Evolutionary conservation across 345 rosid genomes (phyloP).

Genomic region (Salix brachista): DNA sequence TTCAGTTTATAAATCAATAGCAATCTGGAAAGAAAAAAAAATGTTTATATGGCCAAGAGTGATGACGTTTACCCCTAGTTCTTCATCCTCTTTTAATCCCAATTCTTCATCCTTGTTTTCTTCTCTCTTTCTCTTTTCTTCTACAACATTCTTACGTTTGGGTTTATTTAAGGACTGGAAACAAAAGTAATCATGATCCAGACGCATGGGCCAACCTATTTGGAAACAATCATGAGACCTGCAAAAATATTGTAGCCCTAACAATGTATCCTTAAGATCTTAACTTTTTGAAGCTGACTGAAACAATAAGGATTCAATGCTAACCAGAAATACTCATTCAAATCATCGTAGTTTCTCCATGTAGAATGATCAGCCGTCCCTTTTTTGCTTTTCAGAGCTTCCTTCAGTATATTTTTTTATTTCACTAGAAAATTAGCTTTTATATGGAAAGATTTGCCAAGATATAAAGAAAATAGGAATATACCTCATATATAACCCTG

Average conservation of each 20-base stretch:
- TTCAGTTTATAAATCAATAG: constrained; percentile 19
- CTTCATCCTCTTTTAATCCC: constrained; percentile 19
- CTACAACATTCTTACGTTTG: constrained; percentile 21
- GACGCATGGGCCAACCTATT: constrained; percentile 88
- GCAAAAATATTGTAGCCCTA: constrained; percentile 23
- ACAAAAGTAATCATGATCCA: constrained; percentile 64
- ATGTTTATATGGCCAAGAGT: background rate
- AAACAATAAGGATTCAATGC: constrained; percentile 12
- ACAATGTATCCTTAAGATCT: constrained; percentile 3
- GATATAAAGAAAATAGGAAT: constrained; percentile 12
- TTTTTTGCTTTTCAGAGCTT: constrained; percentile 68
- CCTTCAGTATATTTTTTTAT: constrained; percentile 44
- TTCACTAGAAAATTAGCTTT: constrained; percentile 20
- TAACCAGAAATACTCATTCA: constrained; percentile 90
- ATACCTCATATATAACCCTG: constrained; percentile 55
- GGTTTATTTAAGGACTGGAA: constrained; percentile 24
- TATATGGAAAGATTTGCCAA: background rate
- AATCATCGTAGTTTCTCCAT: constrained; percentile 99
- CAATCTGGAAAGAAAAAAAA: background rate
- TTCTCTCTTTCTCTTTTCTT: constrained; percentile 37
- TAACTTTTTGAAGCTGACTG: constrained; percentile 12
- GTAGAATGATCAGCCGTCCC: constrained; percentile 82
- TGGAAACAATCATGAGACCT: constrained; percentile 89
- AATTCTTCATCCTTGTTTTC: constrained; percentile 55
- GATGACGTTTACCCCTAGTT: constrained; percentile 39